Evolutionary conservation across 1,284 basidiomycete species (phyloP).

Genomic region (Fomes fomentarius): DNA sequence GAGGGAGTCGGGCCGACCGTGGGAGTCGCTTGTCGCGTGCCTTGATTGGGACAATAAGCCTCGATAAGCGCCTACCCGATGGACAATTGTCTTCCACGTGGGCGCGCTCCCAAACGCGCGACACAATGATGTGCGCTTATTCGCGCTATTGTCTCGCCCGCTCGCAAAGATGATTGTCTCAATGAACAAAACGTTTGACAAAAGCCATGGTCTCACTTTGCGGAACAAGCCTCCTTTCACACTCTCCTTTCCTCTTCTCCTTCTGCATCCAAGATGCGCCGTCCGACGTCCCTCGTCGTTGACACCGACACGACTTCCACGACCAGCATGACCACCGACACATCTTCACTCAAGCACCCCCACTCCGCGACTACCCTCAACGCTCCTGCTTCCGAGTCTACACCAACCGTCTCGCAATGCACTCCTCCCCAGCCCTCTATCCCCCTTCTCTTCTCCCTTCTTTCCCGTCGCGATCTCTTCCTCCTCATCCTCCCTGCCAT

Average conservation of each 20-base stretch:
- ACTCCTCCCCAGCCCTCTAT: conserved; percentile 50
- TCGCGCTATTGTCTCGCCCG: conserved; percentile 15
- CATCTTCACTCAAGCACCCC: conserved; percentile 31
- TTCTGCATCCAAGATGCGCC: conserved; percentile 36
- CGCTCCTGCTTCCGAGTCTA: conserved; percentile 23
- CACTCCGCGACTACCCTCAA: conserved; percentile 28
- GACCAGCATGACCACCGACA: conserved; percentile 32
- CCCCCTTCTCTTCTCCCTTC: conserved; percentile 67
- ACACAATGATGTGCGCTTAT: conserved; percentile 23
- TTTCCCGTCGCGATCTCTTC: conserved; percentile 57
- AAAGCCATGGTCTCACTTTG: conserved; percentile 33
- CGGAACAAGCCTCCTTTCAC: conserved; percentile 11
- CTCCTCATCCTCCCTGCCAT: conserved; percentile 76
- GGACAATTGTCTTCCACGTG: conserved; percentile 23
- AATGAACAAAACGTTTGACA: conserved; percentile 31
- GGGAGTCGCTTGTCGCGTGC: conserved; percentile 10
- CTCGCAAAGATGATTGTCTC: conserved; percentile 22
- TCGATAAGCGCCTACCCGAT: conserved; percentile 9
- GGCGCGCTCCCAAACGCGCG: conserved; percentile 16
- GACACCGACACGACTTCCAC: conserved; percentile 34
- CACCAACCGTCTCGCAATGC: conserved; percentile 30
- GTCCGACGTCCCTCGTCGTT: conserved; percentile 38
- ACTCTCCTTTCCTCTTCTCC: conserved; percentile 27
- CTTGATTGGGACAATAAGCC: conserved; percentile 21
- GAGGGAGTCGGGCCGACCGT: conserved; percentile 9